Base-by-base conservation (phyloP, 257 asterid species). In the Forsythia viridissima region DNA sequence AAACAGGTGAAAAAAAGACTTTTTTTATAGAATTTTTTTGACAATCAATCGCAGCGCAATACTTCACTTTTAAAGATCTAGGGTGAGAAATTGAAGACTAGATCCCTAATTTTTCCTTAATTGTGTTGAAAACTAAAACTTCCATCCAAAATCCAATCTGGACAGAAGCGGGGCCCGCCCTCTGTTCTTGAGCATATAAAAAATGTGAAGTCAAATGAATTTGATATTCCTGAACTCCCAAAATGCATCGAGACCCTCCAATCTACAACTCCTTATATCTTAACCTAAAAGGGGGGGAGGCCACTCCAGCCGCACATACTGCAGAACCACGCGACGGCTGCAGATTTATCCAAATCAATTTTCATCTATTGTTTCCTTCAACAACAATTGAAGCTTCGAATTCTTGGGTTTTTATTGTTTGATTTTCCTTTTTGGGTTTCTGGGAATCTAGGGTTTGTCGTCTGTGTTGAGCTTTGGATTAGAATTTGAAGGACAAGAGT, bases 391-490 rank as follows among this genome's bases (percentile, higher is more conserved):
- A 63, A 63, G 15, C 15, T 24, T 63, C 40, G 15, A 63, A 63
- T 63, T 30, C 3, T 24, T 63, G 39, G 70, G 40, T 3, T 63
- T 63, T 63, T 30, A 11, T 63, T 63, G 38, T 52, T 72, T 59
- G 43, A 41, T 57, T 48, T 18, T 36, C 20, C 0, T 38, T 73
- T 18, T 68, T 55, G 8, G 13, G 39, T 72, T 72, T 74, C 44
- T 16, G 85, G 55, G 55, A 72, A 69, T 75, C 74, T 83, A 81
- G 91, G 87, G 86, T 85, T 87, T 83, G 48, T 38, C 42, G 1
- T 55, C 73, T 52, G 79, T 30, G 2, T 11, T n/a, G 75, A 63
- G n/a, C 24, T 63, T 63, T 13, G 37, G 46, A 13, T 63, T 44
- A 70, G 46, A 65, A 61, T 36, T 63, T 55, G 40, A 30, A 21